These are phyloP conservation scores for Populus hybrid DNA, from an alignment of 441 rosid species.

Conservation along the genomic window DNA sequence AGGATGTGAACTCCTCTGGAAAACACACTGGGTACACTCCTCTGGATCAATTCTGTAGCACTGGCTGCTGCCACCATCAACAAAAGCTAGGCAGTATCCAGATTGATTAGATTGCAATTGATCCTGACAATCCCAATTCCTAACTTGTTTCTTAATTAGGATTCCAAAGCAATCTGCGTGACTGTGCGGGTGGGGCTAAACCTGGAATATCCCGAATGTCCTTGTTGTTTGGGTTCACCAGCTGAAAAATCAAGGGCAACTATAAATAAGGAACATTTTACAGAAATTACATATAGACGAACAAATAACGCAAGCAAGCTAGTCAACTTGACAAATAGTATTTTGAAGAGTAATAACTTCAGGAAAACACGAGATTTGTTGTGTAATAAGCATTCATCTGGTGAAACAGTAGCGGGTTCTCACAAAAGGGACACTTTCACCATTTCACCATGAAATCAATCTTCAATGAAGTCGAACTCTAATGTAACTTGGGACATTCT, in stretches of 20 bases:
- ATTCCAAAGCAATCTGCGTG: conserved; percentile 74
- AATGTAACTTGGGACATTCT: neutral
- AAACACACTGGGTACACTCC: neutral
- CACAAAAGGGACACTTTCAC: neutral
- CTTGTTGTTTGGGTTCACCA: conserved; percentile 92
- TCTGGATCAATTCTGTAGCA: conserved; percentile 3
- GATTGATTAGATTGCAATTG: neutral
- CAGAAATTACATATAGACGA: neutral
- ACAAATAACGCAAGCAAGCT: neutral
- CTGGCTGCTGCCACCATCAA: conserved; percentile 8
- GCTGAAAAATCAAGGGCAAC: conserved; percentile 36
- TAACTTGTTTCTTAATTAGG: conserved; percentile 23
- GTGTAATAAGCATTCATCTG: neutral
- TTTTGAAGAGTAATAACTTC: neutral
- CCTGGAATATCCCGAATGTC: conserved; percentile 88
- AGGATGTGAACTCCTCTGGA: conserved; percentile 2
- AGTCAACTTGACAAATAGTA: neutral
- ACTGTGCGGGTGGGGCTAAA: conserved; percentile 84
- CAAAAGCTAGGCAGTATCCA: conserved; percentile 5
- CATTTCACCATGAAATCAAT: neutral
- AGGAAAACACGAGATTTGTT: neutral
- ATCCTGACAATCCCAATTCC: conserved; percentile 1
- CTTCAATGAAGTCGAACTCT: neutral
- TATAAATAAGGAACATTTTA: neutral
- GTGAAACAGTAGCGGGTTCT: neutral